phyloP scores from a whole-genome alignment of 768 basidiomycete species.

The Leucocoprinus birnbaumii region DNA sequence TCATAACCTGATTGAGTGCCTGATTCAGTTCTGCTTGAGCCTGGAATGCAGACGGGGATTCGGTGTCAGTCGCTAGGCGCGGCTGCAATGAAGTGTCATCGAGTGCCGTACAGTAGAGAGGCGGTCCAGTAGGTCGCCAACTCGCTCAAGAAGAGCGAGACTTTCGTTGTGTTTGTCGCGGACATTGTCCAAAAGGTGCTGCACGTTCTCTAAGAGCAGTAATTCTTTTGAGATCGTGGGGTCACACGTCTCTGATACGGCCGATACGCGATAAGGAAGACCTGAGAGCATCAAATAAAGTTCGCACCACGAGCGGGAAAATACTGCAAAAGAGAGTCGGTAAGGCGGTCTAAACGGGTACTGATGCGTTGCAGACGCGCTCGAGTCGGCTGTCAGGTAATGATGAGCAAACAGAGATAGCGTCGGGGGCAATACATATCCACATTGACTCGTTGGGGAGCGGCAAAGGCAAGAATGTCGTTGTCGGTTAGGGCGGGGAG shows the following conservation, averaged over 20 bases:
- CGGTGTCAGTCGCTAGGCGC: background rate
- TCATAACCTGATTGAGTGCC: constrained; percentile 23
- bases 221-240: background rate
- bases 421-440: background rate
- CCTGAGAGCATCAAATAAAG: background rate
- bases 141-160: background rate
- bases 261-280: background rate
- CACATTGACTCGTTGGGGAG: background rate
- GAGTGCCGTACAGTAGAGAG: background rate
- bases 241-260: background rate
- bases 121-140: background rate
- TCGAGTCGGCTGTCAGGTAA: background rate
- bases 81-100: background rate
- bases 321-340: background rate
- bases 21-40: constrained; percentile 20
- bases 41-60: background rate
- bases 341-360: background rate
- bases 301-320: background rate
- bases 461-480: background rate
- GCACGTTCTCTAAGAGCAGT: background rate
- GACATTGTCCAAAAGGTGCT: background rate
- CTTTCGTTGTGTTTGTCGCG: background rate
- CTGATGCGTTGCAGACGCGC: background rate
- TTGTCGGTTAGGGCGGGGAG: background rate
- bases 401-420: background rate